Conservation (phyloP, 2,329 filamentous ascomycete species). For the Fusarium sp. region DNA sequence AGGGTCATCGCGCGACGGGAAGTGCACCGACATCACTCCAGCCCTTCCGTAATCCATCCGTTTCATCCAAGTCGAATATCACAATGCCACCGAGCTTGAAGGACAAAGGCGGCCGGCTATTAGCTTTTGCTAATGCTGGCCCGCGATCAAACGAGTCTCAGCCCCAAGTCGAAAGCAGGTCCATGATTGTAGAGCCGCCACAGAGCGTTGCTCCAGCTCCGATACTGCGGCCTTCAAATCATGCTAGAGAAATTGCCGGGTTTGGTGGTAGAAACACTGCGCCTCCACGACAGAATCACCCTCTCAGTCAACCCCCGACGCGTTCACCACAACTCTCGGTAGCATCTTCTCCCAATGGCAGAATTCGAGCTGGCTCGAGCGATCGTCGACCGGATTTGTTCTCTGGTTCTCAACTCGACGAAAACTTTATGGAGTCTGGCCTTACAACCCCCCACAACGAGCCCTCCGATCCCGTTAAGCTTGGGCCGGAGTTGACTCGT, state of each 20-base stretch:
- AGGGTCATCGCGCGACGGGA: constrained; percentile 13
- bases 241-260: constrained; percentile 52
- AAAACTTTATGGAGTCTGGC: constrained; percentile 55
- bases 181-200: constrained; percentile 32
- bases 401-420: constrained; percentile 53
- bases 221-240: constrained; percentile 47
- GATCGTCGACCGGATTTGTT: constrained; percentile 47
- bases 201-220: constrained; percentile 28
- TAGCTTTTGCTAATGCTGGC: constrained; percentile 47
- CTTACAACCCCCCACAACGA: constrained; percentile 53
- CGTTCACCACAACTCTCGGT: constrained; percentile 36
- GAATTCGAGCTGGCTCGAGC: constrained; percentile 24
- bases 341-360: constrained; percentile 38
- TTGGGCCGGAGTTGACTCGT: constrained; percentile 40
- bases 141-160: constrained; percentile 35
- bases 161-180: constrained; percentile 34
- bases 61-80: background rate
- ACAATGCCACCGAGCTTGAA: constrained; percentile 49
- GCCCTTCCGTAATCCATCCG: background rate
- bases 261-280: constrained; percentile 49
- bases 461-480: constrained; percentile 39
- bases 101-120: constrained; percentile 48
- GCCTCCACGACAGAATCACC: constrained; percentile 44
- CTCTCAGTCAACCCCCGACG: constrained; percentile 40
- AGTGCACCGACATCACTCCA: constrained; percentile 11